A percentile compares a stretch with the other conserved stretches of the same genome.
Conservation (phyloP, 371 early-diverging fungal genomes). For the Haplosporangium sp. region DNA sequence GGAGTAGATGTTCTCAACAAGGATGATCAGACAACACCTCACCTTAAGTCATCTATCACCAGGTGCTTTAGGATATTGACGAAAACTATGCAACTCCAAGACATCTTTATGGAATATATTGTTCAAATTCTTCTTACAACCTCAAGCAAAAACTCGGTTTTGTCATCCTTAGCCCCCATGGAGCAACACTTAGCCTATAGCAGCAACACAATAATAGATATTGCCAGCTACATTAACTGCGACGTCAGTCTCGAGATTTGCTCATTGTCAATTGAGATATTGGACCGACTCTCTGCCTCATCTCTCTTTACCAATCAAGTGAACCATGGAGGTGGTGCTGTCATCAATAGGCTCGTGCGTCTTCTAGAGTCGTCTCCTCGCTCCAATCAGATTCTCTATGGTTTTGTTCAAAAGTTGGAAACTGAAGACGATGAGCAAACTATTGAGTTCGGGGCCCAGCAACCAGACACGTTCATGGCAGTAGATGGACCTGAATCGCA, state of each 20-base stretch:
- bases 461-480: conserved; percentile 22
- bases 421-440: conserved; percentile 56
- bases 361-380: conserved; percentile 72
- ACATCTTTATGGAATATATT: conserved; percentile 74
- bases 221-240: conserved; percentile 77
- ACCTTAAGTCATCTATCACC: conserved; percentile 34
- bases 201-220: conserved; percentile 71
- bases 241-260: conserved; percentile 78
- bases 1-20: conserved; percentile 69
- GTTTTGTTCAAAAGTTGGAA: conserved; percentile 83
- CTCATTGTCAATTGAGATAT: conserved; percentile 77
- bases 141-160: conserved; percentile 18
- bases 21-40: conserved; percentile 35
- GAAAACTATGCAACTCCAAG: conserved; percentile 74
- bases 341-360: conserved; percentile 76
- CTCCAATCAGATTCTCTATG: conserved; percentile 77
- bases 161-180: conserved; percentile 71
- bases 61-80: conserved; percentile 79
- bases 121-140: conserved; percentile 64
- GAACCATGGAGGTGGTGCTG: conserved; percentile 58
- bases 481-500: conserved; percentile 37
- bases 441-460: conserved; percentile 38
- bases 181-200: conserved; percentile 84
- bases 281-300: conserved; percentile 78
- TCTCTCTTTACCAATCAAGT: conserved; percentile 51